A percentile compares a stretch with the other conserved stretches of the same genome.
phyloP scores from a whole-genome alignment of 2,329 filamentous ascomycete species.

The Fusarium duplospermum region DNA sequence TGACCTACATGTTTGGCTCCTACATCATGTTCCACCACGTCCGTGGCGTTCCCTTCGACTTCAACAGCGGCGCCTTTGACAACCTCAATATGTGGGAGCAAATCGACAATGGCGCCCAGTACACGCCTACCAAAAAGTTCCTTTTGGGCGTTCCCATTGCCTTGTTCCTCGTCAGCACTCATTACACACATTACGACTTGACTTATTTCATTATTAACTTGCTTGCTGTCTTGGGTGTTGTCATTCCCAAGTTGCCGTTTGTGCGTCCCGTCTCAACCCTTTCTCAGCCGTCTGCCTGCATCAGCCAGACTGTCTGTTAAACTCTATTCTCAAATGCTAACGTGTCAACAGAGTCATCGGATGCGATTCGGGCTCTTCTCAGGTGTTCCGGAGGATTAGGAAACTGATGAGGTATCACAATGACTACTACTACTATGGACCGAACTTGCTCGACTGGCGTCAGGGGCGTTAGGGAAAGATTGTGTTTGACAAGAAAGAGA shows the following conservation, averaged over 20 bases:
- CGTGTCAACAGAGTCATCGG: slow-evolving; percentile 72
- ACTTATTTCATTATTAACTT: slow-evolving; percentile 99
- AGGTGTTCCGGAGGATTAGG: slow-evolving; percentile 71
- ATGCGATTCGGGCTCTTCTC: slow-evolving; percentile 82
- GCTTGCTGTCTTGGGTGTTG: slow-evolving; percentile 88
- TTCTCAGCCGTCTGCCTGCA: not conserved
- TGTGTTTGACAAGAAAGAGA: slow-evolving; percentile 40
- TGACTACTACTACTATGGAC: slow-evolving; percentile 19
- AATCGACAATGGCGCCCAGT: slow-evolving; percentile 98
- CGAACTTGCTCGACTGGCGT: slow-evolving; percentile 38
- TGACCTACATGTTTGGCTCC: slow-evolving; percentile 98
- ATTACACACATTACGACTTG: slow-evolving; percentile 98
- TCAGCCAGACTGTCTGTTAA: not conserved
- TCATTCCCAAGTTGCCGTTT: slow-evolving; percentile 95
- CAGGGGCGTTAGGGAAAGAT: slow-evolving; percentile 42
- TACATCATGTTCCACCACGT: slow-evolving; percentile 99
- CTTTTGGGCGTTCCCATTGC: slow-evolving; percentile 93
- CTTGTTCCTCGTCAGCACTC: slow-evolving; percentile 95
- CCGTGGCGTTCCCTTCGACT: slow-evolving; percentile 96
- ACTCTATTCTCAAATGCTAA: slow-evolving; percentile 39
- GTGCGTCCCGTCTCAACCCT: slow-evolving; percentile 66
- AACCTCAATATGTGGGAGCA: slow-evolving; percentile 99
- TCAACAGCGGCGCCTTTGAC: slow-evolving; percentile 98
- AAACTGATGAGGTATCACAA: slow-evolving; percentile 10
- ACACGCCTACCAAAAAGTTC: slow-evolving; percentile 99